Evolutionary conservation across 352 stramenopile genomes (phyloP).

Genomic region (Globisporangium viniferum): DNA sequence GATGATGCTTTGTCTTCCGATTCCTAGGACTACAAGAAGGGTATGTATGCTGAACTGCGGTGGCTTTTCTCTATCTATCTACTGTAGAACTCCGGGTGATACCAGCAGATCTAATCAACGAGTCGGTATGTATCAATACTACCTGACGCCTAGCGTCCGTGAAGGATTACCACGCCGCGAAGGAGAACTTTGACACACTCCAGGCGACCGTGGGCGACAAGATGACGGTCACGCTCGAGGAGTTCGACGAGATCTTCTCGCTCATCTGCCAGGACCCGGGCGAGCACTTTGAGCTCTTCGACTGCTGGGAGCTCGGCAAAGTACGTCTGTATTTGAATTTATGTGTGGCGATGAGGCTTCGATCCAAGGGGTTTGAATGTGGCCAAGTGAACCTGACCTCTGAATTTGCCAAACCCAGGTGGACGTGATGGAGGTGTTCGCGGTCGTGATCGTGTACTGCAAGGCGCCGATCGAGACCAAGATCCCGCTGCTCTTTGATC

Average conservation of each 20-base stretch:
- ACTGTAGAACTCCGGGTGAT: neutral
- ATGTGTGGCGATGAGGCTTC: no score
- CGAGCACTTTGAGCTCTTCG: constrained; percentile 72
- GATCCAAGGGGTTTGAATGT: no score
- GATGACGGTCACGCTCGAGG: constrained; percentile 65
- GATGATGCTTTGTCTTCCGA: neutral
- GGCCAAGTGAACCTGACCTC: no score
- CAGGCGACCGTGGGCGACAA: constrained; percentile 67
- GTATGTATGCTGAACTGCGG: constrained; percentile 3
- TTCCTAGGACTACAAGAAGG: constrained; percentile 35
- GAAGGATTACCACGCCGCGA: constrained; percentile 43
- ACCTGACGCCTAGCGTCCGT: constrained; percentile 21
- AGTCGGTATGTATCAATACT: neutral
- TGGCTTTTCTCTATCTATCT: neutral
- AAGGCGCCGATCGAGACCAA: constrained; percentile 62
- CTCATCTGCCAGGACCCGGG: constrained; percentile 63
- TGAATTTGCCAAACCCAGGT: constrained; percentile 27
- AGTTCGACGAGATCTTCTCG: constrained; percentile 81
- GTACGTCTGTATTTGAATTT: constrained; percentile 14
- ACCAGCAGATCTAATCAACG: neutral
- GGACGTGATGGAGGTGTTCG: constrained; percentile 73
- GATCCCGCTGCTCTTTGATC: constrained; percentile 64
- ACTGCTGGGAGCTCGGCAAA: constrained; percentile 56
- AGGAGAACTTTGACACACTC: constrained; percentile 61
- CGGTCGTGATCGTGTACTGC: constrained; percentile 74